Conservation (phyloP, 768 basidiomycete species). For the Tylopilus sp. region DNA sequence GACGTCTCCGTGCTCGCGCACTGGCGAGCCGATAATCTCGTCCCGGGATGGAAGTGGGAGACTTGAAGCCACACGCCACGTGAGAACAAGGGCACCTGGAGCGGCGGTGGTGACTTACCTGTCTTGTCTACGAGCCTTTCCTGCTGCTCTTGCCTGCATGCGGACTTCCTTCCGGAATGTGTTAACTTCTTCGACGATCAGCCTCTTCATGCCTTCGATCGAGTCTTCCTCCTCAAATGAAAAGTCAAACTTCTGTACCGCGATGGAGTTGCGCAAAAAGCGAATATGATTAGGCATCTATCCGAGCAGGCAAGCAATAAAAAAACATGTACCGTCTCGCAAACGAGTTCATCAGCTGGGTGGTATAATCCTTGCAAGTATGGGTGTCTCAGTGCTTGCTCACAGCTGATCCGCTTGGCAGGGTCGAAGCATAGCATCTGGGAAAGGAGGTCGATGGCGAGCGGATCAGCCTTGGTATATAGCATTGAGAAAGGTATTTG, state of each 20-base stretch:
- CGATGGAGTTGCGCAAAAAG: too few relatives aligned
- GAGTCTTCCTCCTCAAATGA: constrained; percentile 94
- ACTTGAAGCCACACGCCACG: constrained; percentile 33
- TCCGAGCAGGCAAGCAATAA: neutral
- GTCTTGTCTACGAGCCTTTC: constrained; percentile 72
- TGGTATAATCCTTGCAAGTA: constrained; percentile 98
- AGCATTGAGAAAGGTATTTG: constrained; percentile 87
- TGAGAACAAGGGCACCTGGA: neutral
- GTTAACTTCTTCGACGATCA: constrained; percentile 92
- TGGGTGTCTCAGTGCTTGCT: constrained; percentile 91
- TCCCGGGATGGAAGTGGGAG: constrained; percentile 78
- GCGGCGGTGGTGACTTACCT: constrained; percentile 45
- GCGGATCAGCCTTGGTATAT: constrained; percentile 91
- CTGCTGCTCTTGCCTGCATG: constrained; percentile 61
- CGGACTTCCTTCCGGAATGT: constrained; percentile 88
- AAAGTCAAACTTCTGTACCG: constrained; percentile 79
- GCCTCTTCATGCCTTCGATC: constrained; percentile 93
- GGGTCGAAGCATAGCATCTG: constrained; percentile 96
- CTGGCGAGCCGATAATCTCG: constrained; percentile 74
- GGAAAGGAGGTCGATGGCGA: constrained; percentile 88
- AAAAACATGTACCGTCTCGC: constrained; percentile 56
- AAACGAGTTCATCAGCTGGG: constrained; percentile 87
- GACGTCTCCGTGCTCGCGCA: constrained; percentile 54
- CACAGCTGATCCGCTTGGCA: constrained; percentile 91
- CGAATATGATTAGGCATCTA: neutral